phyloP scores from a whole-genome alignment of 2,329 filamentous ascomycete genomes.

The Cercospora canescens region DNA sequence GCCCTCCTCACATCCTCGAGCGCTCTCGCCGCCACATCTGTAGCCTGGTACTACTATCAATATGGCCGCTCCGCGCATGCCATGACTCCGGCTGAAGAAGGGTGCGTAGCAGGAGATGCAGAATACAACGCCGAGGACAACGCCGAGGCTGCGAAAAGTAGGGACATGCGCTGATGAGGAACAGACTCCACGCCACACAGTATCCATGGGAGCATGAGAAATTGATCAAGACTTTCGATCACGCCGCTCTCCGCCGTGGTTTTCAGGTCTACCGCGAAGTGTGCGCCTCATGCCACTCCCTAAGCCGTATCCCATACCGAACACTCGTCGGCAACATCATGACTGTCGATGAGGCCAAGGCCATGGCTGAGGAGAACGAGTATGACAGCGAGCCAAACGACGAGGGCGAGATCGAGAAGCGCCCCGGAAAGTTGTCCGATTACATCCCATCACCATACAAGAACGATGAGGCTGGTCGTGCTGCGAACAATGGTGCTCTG shows the following conservation, averaged over 20 bases:
- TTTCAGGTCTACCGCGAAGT: constrained; percentile 99
- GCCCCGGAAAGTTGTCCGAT: constrained; percentile 96
- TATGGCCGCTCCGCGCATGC: constrained; percentile 87
- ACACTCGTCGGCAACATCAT: constrained; percentile 84
- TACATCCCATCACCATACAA: constrained; percentile 95
- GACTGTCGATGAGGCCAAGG: constrained; percentile 98
- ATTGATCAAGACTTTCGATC: constrained; percentile 94
- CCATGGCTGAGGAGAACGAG: constrained; percentile 94
- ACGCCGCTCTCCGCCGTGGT: constrained; percentile 95
- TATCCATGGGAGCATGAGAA: constrained; percentile 97
- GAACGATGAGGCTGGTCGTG: constrained; percentile 97
- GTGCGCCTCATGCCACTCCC: constrained; percentile 95
- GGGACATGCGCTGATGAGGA: neutral
- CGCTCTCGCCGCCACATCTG: constrained; percentile 79
- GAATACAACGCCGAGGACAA: no score
- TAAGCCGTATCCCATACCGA: constrained; percentile 91
- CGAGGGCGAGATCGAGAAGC: constrained; percentile 97
- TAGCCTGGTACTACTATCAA: constrained; percentile 96
- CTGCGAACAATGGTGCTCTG: constrained; percentile 96
- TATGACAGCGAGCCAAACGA: constrained; percentile 98
- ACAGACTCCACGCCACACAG: constrained; percentile 82
- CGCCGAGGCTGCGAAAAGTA: neutral
- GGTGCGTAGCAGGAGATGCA: constrained; percentile 62
- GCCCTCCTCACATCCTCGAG: constrained; percentile 84
- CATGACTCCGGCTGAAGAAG: constrained; percentile 93